Base-by-base conservation (phyloP, 768 basidiomycete genomes). In the Amyloporia xantha region DNA sequence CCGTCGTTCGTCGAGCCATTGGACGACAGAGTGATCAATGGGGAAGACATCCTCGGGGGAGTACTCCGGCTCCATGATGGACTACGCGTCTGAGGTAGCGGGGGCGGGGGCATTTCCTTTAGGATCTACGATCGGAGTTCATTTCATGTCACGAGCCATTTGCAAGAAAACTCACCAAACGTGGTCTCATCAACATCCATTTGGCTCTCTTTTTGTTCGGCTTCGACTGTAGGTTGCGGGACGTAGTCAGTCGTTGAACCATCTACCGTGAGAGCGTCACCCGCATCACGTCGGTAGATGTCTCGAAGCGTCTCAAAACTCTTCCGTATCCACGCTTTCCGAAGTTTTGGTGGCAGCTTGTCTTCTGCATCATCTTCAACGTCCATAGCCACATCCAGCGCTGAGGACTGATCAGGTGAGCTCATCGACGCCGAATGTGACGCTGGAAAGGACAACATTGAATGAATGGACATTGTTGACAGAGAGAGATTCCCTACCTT, bases 331-430 rank as follows among this genome's bases (percentile, higher is more conserved):
- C 71, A 70, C 2, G 53, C 53, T 53, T 81, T 85, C 33, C 83
- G 70, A 76, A 85, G 76, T 63, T 79, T 80, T 3, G 82, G 82
- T 4, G 82, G 83, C 55, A 84, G 70, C 42, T 63, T 65, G 10
- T 71, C 71, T 11, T 57, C 51, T 10, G 24, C 47, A 12, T 50
- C 49, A 27, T 52, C 46, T 2, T 55, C 57, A 2, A 59, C 48
- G 5, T 60, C 57, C 50, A 57, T 53, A 28, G 49, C 50, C 10
- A 12, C 44, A 44, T 20, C 41, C 37, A 17, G 17, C 12, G 21
- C n/a, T 13, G 19, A 30, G 33, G n/a, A 10, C 9, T 35, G n/a
- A n/a, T n/a, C n/a, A n/a, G n/a, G n/a, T n/a, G n/a, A n/a, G n/a
- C n/a, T n/a, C n/a, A n/a, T n/a, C n/a, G n/a, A n/a, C n/a, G n/a